Conservation (phyloP, 371 early-diverging fungal species). For the Capillidium rhysosporum region DNA sequence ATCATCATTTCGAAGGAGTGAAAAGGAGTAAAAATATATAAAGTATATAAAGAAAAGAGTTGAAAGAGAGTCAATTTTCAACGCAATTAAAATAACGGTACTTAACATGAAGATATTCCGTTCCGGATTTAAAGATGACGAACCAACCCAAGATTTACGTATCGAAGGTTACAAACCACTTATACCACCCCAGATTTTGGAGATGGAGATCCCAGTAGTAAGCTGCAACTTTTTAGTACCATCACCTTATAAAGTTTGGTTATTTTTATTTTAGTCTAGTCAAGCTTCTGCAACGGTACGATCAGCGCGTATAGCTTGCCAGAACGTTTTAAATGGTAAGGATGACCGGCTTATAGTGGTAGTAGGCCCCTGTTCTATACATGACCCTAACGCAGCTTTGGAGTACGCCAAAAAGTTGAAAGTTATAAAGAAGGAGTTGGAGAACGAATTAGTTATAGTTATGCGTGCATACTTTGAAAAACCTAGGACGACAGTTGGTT, state of each 20-base stretch:
- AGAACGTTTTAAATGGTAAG: constrained; percentile 48
- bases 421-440: background rate
- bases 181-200: constrained; percentile 86
- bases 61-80: too few relatives aligned
- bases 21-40: too few relatives aligned
- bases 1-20: too few relatives aligned
- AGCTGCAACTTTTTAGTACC: background rate
- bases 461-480: constrained; percentile 93
- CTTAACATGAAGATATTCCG: constrained; percentile 3
- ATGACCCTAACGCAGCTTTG: constrained; percentile 63
- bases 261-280: constrained; percentile 6
- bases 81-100: too few relatives aligned
- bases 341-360: constrained; percentile 73
- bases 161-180: constrained; percentile 77
- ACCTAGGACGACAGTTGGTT: constrained; percentile 84
- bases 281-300: constrained; percentile 23
- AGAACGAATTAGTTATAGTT: constrained; percentile 50
- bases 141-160: constrained; percentile 35
- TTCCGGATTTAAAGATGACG: background rate
- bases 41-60: too few relatives aligned
- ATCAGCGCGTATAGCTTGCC: constrained; percentile 36
- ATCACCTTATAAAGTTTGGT: background rate
- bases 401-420: constrained; percentile 33
- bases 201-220: constrained; percentile 65
- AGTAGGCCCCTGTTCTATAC: constrained; percentile 90